Evolutionary conservation across 768 basidiomycete genomes (phyloP).

Genomic region (Termitomyces sp.): DNA sequence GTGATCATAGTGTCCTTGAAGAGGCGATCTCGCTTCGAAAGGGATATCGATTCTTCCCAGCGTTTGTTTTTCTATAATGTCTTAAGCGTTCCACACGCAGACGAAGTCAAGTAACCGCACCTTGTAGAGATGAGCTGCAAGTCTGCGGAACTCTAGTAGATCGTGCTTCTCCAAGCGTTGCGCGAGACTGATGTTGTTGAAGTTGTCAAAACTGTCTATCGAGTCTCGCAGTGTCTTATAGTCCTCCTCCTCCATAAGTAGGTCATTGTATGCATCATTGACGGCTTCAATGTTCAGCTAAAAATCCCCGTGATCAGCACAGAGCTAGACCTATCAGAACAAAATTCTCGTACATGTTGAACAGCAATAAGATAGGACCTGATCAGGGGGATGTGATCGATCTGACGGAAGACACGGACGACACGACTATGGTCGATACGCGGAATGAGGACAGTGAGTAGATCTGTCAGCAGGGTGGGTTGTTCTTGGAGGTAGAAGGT

Average conservation of each 20-base stretch:
- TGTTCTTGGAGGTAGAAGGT: conserved; percentile 94
- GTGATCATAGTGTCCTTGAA: conserved; percentile 97
- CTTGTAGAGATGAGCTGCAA: conserved; percentile 96
- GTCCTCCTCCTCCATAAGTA: conserved; percentile 99
- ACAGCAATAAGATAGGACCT: conserved; percentile 96
- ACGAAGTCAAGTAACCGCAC: conserved; percentile 28
- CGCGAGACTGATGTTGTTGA: conserved; percentile 86
- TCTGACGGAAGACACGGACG: conserved; percentile 91
- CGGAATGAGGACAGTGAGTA: conserved; percentile 86
- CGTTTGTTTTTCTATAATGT: conserved; percentile 75
- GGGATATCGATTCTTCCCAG: conserved; percentile 94
- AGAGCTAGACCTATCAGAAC: neutral
- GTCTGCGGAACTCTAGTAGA: conserved; percentile 88
- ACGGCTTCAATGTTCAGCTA: conserved; percentile 94
- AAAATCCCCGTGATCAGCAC: neutral
- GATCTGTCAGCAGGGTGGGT: conserved; percentile 88
- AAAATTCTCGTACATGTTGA: conserved; percentile 61
- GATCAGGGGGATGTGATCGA: conserved; percentile 93
- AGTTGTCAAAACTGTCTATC: conserved; percentile 98
- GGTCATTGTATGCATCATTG: conserved; percentile 95
- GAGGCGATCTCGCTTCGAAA: conserved; percentile 94
- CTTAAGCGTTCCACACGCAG: neutral
- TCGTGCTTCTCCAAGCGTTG: conserved; percentile 84
- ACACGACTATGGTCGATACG: conserved; percentile 95
- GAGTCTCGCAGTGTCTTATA: conserved; percentile 97